Percentiles rank a stretch among this genome's conserved stretches.
Conservation (phyloP, 441 rosid genomes). For the Populus hybrid region DNA sequence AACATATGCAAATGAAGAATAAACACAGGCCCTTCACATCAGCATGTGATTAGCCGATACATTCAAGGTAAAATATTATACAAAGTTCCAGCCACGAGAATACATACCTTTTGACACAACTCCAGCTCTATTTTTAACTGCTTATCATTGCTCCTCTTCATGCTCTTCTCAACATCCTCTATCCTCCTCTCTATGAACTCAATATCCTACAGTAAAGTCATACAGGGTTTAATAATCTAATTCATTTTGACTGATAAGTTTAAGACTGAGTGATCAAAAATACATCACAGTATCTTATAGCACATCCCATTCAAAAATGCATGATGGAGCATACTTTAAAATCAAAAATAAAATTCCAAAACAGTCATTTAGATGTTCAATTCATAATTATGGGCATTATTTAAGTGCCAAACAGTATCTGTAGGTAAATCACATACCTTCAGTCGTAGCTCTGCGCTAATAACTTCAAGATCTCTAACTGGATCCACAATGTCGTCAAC, state of each 20-base stretch:
- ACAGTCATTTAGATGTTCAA: neutral
- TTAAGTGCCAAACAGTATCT: neutral
- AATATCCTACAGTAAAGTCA: conserved; percentile 60
- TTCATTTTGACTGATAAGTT: neutral
- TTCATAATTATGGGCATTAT: neutral
- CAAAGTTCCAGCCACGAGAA: neutral
- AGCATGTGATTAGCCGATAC: neutral
- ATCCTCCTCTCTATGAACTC: conserved; percentile 79
- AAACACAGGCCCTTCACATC: neutral
- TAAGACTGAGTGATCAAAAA: neutral
- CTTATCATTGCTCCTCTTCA: conserved; percentile 99
- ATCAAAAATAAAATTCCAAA: too few relatives aligned
- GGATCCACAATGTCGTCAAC: conserved; percentile 95
- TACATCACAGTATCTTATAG: neutral
- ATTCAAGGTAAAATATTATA: neutral
- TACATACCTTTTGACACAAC: conserved; percentile 65
- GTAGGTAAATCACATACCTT: conserved; percentile 39
- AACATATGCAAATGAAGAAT: neutral
- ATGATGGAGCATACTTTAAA: neutral
- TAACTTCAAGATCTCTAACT: conserved; percentile 91
- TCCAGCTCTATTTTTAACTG: conserved; percentile 85
- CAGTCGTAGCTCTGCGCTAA: conserved; percentile 77
- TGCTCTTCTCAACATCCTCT: conserved; percentile 95
- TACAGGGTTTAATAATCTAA: neutral
- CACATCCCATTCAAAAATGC: neutral